These are phyloP conservation scores for Hymenoscyphus salicellus DNA, from an alignment of 2,329 filamentous ascomycete species.

Conservation along the genomic window DNA sequence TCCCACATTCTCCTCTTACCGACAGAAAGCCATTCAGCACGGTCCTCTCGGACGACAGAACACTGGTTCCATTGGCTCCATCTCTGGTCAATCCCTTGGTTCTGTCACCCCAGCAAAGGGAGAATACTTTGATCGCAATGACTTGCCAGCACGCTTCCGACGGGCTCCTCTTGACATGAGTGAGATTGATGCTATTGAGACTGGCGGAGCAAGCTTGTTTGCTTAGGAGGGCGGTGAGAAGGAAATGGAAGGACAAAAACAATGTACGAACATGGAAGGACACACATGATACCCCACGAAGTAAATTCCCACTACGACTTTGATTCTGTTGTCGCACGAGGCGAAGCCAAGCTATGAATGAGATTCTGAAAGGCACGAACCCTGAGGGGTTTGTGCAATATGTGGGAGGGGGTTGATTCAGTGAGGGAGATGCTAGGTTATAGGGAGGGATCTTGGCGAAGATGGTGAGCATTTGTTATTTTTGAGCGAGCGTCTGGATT, in stretches of 20 bases:
- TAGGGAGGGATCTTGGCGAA: background rate
- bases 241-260: background rate
- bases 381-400: background rate
- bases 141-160: slow-evolving; percentile 82
- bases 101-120: slow-evolving; percentile 68
- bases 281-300: slow-evolving; percentile 1
- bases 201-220: slow-evolving; percentile 73
- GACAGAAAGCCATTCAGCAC: slow-evolving; percentile 57
- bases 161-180: slow-evolving; percentile 68
- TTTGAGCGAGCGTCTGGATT: slow-evolving; percentile 3
- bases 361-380: background rate
- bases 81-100: slow-evolving; percentile 65
- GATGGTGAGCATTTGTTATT: slow-evolving; percentile 1
- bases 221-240: slow-evolving; percentile 22
- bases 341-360: background rate
- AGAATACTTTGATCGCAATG: slow-evolving; percentile 81
- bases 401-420: background rate
- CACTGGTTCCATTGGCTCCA: slow-evolving; percentile 29
- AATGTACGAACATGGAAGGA: background rate
- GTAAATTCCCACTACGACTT: background rate
- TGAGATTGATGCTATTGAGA: slow-evolving; percentile 96
- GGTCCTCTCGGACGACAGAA: slow-evolving; percentile 47
- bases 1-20: slow-evolving; percentile 57
- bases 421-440: background rate
- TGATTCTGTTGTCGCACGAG: background rate